A percentile compares a stretch with the other conserved stretches of the same genome.
phyloP scores from a whole-genome alignment of 805 yeast species.

The Tetrapisispora fleetii region DNA sequence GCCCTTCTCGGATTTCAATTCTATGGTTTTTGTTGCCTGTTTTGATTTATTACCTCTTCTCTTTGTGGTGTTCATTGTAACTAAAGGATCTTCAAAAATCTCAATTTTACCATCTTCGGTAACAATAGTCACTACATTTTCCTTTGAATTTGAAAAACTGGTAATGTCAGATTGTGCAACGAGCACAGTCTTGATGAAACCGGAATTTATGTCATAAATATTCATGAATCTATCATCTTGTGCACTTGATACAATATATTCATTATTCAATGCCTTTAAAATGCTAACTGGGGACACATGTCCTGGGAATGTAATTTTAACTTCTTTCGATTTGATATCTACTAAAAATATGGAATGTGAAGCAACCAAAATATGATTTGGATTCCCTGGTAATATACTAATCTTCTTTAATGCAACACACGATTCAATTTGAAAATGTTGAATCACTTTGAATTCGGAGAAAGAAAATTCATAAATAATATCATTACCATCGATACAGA shows the following conservation, averaged over 20 bases:
- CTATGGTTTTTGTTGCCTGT: slow-evolving; percentile 38
- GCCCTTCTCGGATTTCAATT: slow-evolving; percentile 37
- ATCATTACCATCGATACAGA: slow-evolving; percentile 54
- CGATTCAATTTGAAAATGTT: slow-evolving; percentile 34
- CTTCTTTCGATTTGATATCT: slow-evolving; percentile 32
- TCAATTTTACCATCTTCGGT: slow-evolving; percentile 74
- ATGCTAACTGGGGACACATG: slow-evolving; percentile 61
- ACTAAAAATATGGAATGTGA: slow-evolving; percentile 56
- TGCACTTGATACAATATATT: slow-evolving; percentile 60
- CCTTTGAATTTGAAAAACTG: slow-evolving; percentile 32
- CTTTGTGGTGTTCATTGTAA: slow-evolving; percentile 25
- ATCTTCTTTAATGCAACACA: slow-evolving; percentile 25
- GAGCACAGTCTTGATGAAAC: slow-evolving; percentile 44
- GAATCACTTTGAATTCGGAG: slow-evolving; percentile 32
- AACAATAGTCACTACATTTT: slow-evolving; percentile 32
- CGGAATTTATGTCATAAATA: slow-evolving; percentile 36
- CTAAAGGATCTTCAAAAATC: slow-evolving; percentile 51
- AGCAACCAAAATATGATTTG: slow-evolving; percentile 44
- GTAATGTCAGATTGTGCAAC: slow-evolving; percentile 59
- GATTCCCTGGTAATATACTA: slow-evolving; percentile 16
- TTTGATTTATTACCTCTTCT: slow-evolving; percentile 46
- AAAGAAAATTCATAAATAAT: slow-evolving; percentile 54
- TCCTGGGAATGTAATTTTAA: slow-evolving; percentile 56
- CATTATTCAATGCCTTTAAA: slow-evolving; percentile 28
- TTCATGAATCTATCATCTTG: slow-evolving; percentile 74